Percentiles rank a stretch among this genome's conserved stretches.
Evolutionary conservation across 2,329 filamentous ascomycete genomes (phyloP).

Genomic region (Colletotrichum noveboracense): DNA sequence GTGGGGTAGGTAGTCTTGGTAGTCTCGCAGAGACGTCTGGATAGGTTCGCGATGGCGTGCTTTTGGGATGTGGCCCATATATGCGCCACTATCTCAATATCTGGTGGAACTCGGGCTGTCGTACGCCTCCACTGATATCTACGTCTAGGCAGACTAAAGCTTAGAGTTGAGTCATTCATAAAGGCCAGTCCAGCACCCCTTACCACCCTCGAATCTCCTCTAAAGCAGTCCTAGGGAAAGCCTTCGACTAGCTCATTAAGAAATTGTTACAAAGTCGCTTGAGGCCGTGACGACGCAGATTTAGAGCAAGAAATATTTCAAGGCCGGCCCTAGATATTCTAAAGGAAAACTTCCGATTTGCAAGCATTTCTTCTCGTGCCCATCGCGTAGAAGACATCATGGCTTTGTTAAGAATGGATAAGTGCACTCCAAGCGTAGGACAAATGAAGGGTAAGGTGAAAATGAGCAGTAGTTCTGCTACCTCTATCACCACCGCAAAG

Average conservation of each 20-base stretch:
- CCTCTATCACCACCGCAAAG: background rate
- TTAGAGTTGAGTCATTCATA: background rate
- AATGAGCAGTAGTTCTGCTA: too few species aligned
- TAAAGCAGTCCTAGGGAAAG: background rate
- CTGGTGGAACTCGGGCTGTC: background rate
- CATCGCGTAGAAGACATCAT: background rate
- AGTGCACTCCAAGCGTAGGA: too few species aligned
- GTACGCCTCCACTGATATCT: background rate
- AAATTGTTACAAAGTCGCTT: background rate
- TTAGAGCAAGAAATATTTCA: background rate
- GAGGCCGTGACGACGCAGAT: background rate
- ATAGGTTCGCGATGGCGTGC: background rate
- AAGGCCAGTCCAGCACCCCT: background rate
- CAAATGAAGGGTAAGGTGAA: too few species aligned
- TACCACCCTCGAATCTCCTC: background rate
- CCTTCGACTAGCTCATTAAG: background rate
- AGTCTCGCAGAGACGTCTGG: background rate
- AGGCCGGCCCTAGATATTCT: background rate
- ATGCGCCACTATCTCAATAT: background rate
- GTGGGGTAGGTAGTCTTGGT: background rate
- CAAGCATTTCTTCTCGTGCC: background rate
- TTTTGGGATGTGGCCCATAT: background rate
- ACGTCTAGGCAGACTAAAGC: background rate
- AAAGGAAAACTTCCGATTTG: background rate
- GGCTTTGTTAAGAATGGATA: fast-evolving